A percentile compares a stretch with the other conserved stretches of the same genome.
Evolutionary conservation across 495 filamentous ascomycete genomes (phyloP).

Genomic region (Pseudomonodictys pantanalensis): DNA sequence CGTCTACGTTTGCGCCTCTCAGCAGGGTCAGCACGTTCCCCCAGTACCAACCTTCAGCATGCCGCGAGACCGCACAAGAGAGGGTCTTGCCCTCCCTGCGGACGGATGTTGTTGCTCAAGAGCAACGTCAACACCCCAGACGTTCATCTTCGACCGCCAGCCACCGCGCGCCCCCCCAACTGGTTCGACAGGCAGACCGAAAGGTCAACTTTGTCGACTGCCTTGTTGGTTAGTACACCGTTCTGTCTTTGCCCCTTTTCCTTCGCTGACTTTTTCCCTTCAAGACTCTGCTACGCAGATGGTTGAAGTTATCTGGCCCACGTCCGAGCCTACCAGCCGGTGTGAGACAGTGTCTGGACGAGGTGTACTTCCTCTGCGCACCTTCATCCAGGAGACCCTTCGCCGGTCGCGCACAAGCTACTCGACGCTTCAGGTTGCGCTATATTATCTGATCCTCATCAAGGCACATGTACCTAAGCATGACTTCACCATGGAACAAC

Average conservation of each 20-base stretch:
- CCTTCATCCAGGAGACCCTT: conserved; percentile 96
- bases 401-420: conserved; percentile 93
- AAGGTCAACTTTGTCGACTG: conserved; percentile 96
- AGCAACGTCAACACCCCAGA: conserved; percentile 78
- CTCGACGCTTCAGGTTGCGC: conserved; percentile 91
- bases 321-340: conserved; percentile 57
- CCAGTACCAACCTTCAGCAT: conserved; percentile 26
- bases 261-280: conserved; percentile 37
- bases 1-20: conserved; percentile 22
- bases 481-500: conserved; percentile 85
- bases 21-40: conserved; percentile 28
- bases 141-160: conserved; percentile 52
- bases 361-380: conserved; percentile 82
- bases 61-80: conserved; percentile 21
- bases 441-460: conserved; percentile 94
- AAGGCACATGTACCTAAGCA: conserved; percentile 81
- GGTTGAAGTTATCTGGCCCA: conserved; percentile 96
- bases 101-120: conserved; percentile 39
- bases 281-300: conserved; percentile 96
- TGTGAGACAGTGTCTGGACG: conserved; percentile 49
- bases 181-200: conserved; percentile 86
- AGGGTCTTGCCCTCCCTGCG: conserved; percentile 27
- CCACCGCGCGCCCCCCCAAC: conserved; percentile 67
- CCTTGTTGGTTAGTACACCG: conserved; percentile 84
- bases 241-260: conserved; percentile 22